Base-by-base conservation (phyloP, 2,329 filamentous ascomycete species). In the Amphichorda felina region DNA sequence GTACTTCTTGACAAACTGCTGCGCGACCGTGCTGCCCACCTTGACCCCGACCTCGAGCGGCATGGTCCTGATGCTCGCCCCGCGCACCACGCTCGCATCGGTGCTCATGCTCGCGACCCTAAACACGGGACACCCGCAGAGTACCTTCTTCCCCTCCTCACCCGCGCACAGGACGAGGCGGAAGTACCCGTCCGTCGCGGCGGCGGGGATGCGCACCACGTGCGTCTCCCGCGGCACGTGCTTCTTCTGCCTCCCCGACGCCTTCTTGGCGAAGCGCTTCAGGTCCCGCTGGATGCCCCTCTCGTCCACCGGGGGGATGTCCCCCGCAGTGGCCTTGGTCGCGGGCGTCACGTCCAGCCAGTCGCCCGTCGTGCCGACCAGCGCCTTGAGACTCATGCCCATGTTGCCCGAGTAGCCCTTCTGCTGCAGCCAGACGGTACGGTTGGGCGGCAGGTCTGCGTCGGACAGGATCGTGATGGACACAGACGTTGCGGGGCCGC, bases 261-360 rank as follows among this genome's bases (percentile, higher is more conserved):
- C 65, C 41, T 71, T 79, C 41, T 75, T 79, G 2, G 59, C 45
- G 24, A 82, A 80, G n/a, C 72, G 70, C 32, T 60, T 62, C 22
- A 83, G 70, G 47, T 85, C 80, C 25, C 79, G 63, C 51, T 82
- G 77, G 59, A 79, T 80, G 1, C 67, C 73, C 3, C 79, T 65
- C 48, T 83, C 80, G 25, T 82, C 75, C 1, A 55, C 57, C 1
- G 63, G 58, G 0, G 67, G 57, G 2, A 83, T 46, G 32, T 77
- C 66, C 1, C 67, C 57, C 0, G 62, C 46, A 0, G 51, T 47
- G 0, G 70, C 63, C 16, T 61, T 60, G 2, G 63, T 53, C 0
- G 59, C 59, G 0, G 80, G 80, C 0, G 80, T 84, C 3, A 83
- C 78, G 39, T 84, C 68, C 10, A 83, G 59, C 79, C 80, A 84